Evolutionary conservation across 116 monocot genomes (phyloP).

Genomic region (Thalassia testudinum): DNA sequence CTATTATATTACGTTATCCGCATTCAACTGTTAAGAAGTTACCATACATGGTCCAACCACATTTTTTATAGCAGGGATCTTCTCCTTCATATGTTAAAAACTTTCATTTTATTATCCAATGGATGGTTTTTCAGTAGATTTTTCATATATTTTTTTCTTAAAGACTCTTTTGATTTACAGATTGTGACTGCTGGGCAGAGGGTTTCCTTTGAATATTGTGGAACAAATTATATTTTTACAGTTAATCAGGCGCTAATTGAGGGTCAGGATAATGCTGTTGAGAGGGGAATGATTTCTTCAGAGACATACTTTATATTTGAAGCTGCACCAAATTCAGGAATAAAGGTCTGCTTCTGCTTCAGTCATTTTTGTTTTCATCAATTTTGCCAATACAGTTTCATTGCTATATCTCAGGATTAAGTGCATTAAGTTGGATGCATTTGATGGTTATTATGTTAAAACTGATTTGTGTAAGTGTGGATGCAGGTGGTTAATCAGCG

Average conservation of each 20-base stretch:
- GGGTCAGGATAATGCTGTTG: constrained; percentile 51
- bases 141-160: too few relatives aligned
- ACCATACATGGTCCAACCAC: too few relatives aligned
- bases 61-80: too few relatives aligned
- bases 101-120: too few relatives aligned
- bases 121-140: too few relatives aligned
- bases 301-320: constrained; percentile 95
- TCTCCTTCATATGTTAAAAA: too few relatives aligned
- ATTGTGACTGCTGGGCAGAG: constrained; percentile 81
- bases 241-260: constrained; percentile 83
- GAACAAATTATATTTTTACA: constrained; percentile 79
- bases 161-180: constrained; percentile 39
- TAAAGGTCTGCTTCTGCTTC: constrained; percentile 48
- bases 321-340: constrained; percentile 74
- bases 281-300: constrained; percentile 59
- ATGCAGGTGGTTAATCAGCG: constrained; percentile 87
- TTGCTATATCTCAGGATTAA: too few relatives aligned
- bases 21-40: too few relatives aligned
- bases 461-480: background rate
- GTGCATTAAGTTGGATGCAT: background rate
- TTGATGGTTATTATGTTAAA: background rate
- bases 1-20: too few relatives aligned
- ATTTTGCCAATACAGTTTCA: too few relatives aligned
- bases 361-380: background rate
- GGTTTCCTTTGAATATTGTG: constrained; percentile 74